Base-by-base conservation (phyloP, 23 red algal genomes). In the Pyropia haitanensis region DNA sequence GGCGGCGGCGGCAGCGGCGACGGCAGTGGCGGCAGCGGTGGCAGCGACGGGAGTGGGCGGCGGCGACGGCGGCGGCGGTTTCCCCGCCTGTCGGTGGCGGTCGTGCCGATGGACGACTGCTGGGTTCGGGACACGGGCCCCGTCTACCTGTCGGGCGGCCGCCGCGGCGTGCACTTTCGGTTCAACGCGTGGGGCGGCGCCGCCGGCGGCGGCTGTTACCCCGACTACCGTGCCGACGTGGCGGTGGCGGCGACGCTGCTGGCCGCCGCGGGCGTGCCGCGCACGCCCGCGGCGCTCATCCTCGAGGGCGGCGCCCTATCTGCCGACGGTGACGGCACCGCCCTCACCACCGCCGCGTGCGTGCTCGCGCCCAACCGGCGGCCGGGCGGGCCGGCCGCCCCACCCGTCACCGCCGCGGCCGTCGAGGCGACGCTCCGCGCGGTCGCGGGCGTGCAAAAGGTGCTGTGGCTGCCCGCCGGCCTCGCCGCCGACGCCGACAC, bases 71-170 rank as follows among this genome's bases (percentile, higher is more conserved):
- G 39, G 39, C 39, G 39, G 10, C 7, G 5, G 39, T 9, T 46
- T 4, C 39, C 39, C 10, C 39, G 39, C 39, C 10, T 46, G 39
- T 46, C 39, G 8, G 39, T 46, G 39, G 39, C 39, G 39, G 39
- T 46, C 10, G 39, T 46, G 5, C 39, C 39, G 10, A 46, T 46
- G 39, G 53, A 61, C 18, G 69, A 73, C 23, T 59, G 51, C 27
- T 73, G 69, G 69, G 44, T 73, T 2, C 20, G 69, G 24, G 69
- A 73, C 59, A 73, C 69, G 8, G 69, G 69, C 24, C 69, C 69
- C 2, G 18, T 72, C 21, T 59, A 51, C 53, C 18, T 27, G 5
- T n/a, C 30, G 33, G 55, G 15, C 55, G 59, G 69, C 57, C 27
- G 23, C 2, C 5, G 20, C 2, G 69, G 53, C 13, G 53, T 64